Base-by-base conservation (phyloP, 768 basidiomycete species). In the Rhodosporidiobolus sp. region DNA sequence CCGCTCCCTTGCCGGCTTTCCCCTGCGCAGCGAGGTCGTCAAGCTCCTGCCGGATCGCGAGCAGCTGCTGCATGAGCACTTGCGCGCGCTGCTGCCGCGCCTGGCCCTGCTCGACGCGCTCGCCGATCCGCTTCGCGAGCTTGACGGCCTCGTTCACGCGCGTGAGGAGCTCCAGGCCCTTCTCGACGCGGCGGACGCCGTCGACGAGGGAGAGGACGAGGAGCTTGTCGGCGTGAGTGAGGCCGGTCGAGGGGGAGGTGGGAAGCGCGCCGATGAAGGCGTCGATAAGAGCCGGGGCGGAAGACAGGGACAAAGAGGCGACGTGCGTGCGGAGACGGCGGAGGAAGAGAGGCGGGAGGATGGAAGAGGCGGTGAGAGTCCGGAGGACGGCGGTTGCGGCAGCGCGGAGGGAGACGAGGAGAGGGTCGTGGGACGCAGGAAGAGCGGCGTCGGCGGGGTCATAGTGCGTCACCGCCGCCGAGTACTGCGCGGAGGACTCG, bases 241-340 rank as follows among this genome's bases (percentile, higher is more conserved):
- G 55, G 11, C 74, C 74, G 1, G 77, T 66, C 1, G 79, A 57
- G 12, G 67, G n/a, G 30, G 38, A 67, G 70, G 34, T 11, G 35
- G 65, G 65, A 34, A 76, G 53, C 0, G 60, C 53, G 32, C 76
- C 77, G 26, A 79, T 72, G 2, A 81, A 61, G 12, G 78, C 65
- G 74, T 81, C 81, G 34, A 78, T 62, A n/a, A 81, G 62, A 14
- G 80, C 38, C 0, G 72, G 55, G 4, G 76, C 70, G 20, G 78
- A 72, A 2, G 77, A 22, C 22, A 55, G 52, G 12, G 73, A 58
- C 49, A 80, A 63, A 22, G 73, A 34, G 24, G 32, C 57, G 63
- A 71, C 75, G 74, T 17, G 79, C 28, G 57, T 67, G 61, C 55
- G 73, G 30, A 53, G 81, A 67, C 35, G 78, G 60, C 48, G 80